Percentiles rank a stretch among this genome's conserved stretches.
Evolutionary conservation across 2,329 filamentous ascomycete genomes (phyloP).

Genomic region (Cladobotryum mycophilum): DNA sequence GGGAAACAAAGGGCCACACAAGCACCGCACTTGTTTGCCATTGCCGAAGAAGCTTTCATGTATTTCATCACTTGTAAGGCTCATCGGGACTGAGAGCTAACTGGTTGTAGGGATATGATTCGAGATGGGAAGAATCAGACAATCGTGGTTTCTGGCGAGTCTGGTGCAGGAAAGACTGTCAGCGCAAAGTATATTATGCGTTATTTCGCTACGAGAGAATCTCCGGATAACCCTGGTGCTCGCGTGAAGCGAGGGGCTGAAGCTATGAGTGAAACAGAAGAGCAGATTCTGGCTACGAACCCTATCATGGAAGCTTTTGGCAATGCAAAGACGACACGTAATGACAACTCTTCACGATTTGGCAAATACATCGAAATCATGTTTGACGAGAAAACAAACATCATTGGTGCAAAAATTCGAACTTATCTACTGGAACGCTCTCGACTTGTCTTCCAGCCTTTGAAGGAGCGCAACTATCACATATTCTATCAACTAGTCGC

Average conservation of each 20-base stretch:
- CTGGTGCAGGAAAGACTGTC: slow-evolving; percentile 96
- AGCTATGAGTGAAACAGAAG: slow-evolving; percentile 93
- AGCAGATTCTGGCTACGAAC: slow-evolving; percentile 96
- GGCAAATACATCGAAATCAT: slow-evolving; percentile 99
- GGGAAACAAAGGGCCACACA: slow-evolving; percentile 95
- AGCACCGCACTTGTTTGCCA: slow-evolving; percentile 95
- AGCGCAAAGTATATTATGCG: slow-evolving; percentile 99
- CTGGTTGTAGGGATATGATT: slow-evolving; percentile 76
- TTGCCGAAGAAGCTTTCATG: slow-evolving; percentile 98
- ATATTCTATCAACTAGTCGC: slow-evolving; percentile 97
- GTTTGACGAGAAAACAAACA: slow-evolving; percentile 92
- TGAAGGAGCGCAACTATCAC: slow-evolving; percentile 98
- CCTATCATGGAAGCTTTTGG: slow-evolving; percentile 99
- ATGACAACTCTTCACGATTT: slow-evolving; percentile 98
- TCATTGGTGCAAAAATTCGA: slow-evolving; percentile 94
- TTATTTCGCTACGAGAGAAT: slow-evolving; percentile 96
- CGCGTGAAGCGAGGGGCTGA: slow-evolving; percentile 69
- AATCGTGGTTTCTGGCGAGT: slow-evolving; percentile 98
- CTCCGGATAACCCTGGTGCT: slow-evolving; percentile 77
- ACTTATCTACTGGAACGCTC: slow-evolving; percentile 95
- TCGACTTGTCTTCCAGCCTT: slow-evolving; percentile 89
- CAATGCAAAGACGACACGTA: slow-evolving; percentile 98
- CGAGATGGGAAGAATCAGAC: slow-evolving; percentile 95
- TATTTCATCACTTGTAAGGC: slow-evolving; percentile 39
- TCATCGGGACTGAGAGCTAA: slow-evolving; percentile 28